Base-by-base conservation (phyloP, 345 rosid genomes). In the Rhizophora mangle region DNA sequence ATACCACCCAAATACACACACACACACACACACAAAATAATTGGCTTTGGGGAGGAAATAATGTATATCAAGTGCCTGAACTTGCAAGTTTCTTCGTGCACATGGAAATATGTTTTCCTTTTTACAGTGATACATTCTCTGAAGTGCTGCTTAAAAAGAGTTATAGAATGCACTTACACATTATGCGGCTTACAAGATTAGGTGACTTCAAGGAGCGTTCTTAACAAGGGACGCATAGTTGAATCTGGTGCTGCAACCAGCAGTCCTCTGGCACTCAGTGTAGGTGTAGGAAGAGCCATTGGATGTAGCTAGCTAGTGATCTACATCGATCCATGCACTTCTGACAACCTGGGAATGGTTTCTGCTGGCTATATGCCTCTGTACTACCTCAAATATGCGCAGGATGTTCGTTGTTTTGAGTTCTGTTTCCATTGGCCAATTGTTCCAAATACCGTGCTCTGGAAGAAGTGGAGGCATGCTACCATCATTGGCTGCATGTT, bases 11-110 rank as follows among this genome's bases (percentile, higher is more conserved):
- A 85, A 78, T 70, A 89, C 88, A 24, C 79, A 93, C 62, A 85
- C 83, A 29, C 86, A 89, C 72, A 82, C 87, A 37, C 91, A 86
- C 74, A 87, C 96, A 55, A 76, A 82, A 54, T 86, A 78, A 78
- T 71, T 89, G 93, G 96, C 85, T 87, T 34, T 88, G 80, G 84
- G 85, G 85, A 1, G 47, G 47, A 4, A 39, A 39, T 39, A 10
- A 39, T 39, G 47, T 39, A 16, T 10, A 39, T 39, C 47, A 39
- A 39, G 47, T 11, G 16, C 47, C 43, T 39, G 47, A 39, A 39
- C 47, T 39, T 39, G 47, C 47, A 0, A 39, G 11, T 39, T 39
- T 39, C 47, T 43, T 43, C 13, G 49, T 3, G 18, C 49, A 43
- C 49, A 43, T 43, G 49, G 49, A 43, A 43, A 11, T 11, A 3